phyloP scores from a whole-genome alignment of 257 asterid species.

The Solanum bulbocastanum region DNA sequence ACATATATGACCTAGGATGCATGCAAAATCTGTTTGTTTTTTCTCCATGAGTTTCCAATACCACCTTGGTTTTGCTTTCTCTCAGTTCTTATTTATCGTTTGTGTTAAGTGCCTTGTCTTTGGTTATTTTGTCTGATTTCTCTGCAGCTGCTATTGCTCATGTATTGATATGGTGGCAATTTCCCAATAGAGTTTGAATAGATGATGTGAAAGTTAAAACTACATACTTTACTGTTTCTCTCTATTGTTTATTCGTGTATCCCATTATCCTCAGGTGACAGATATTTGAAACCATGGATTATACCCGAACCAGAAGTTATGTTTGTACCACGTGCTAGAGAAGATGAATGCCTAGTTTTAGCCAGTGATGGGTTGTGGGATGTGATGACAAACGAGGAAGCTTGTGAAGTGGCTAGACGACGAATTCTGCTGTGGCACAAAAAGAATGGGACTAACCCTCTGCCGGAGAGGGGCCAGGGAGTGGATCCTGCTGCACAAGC shows the following conservation, averaged over 20 bases:
- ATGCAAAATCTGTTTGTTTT: neutral
- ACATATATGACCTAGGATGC: neutral
- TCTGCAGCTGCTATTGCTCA: neutral
- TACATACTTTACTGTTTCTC: neutral
- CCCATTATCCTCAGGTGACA: conserved; percentile 39
- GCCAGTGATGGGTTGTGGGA: conserved; percentile 92
- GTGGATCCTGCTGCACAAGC: conserved; percentile 81
- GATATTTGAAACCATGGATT: conserved; percentile 77
- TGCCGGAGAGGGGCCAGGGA: conserved; percentile 46
- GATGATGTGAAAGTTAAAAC: neutral
- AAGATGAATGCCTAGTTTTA: conserved; percentile 65
- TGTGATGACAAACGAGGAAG: conserved; percentile 65
- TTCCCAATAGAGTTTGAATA: neutral
- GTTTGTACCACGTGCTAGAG: conserved; percentile 60
- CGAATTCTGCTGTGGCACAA: conserved; percentile 74
- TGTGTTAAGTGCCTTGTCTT: neutral
- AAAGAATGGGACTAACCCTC: conserved; percentile 36
- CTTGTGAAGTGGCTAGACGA: conserved; percentile 52
- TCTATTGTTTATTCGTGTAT: neutral
- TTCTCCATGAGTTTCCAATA: neutral
- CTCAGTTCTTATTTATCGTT: neutral
- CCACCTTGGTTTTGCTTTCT: neutral
- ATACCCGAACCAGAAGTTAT: conserved; percentile 75
- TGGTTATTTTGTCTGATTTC: neutral
- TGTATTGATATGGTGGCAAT: neutral